Evolutionary conservation across 495 filamentous ascomycete species (phyloP).

Genomic region (Talaromyces thailandensis): DNA sequence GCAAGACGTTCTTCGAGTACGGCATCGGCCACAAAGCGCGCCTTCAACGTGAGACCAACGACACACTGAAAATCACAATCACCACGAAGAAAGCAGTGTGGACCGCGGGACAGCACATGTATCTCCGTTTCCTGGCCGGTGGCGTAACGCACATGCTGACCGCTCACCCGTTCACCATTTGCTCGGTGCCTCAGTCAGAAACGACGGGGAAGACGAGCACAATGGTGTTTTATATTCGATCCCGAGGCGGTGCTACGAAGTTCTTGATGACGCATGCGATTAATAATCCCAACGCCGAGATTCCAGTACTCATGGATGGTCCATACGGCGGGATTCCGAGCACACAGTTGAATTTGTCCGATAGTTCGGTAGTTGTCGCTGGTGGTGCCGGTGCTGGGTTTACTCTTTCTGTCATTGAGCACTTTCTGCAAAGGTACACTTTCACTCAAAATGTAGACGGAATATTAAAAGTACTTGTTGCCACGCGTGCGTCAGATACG

Average conservation of each 20-base stretch:
- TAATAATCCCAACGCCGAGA: constrained; percentile 15
- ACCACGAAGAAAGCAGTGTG: constrained; percentile 31
- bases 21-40: constrained; percentile 33
- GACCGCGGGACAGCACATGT: constrained; percentile 42
- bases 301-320: constrained; percentile 37
- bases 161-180: constrained; percentile 46
- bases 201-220: constrained; percentile 24
- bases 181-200: constrained; percentile 23
- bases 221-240: constrained; percentile 27
- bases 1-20: constrained; percentile 36
- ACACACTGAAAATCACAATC: constrained; percentile 35
- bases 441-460: neutral
- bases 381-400: constrained; percentile 50
- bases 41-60: constrained; percentile 30
- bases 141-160: constrained; percentile 30
- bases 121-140: constrained; percentile 33
- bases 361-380: constrained; percentile 37
- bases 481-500: constrained; percentile 17
- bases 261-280: constrained; percentile 24
- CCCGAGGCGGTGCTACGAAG: constrained; percentile 28
- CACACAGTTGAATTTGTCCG: constrained; percentile 17
- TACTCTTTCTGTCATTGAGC: constrained; percentile 34
- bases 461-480: constrained; percentile 16
- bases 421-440: constrained; percentile 11
- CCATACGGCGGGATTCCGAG: constrained; percentile 38